Evolutionary conservation across 257 asterid species (phyloP), one percentile per base, ranked within the genome.

Genomic region (Nicotiana otophora): DNA sequence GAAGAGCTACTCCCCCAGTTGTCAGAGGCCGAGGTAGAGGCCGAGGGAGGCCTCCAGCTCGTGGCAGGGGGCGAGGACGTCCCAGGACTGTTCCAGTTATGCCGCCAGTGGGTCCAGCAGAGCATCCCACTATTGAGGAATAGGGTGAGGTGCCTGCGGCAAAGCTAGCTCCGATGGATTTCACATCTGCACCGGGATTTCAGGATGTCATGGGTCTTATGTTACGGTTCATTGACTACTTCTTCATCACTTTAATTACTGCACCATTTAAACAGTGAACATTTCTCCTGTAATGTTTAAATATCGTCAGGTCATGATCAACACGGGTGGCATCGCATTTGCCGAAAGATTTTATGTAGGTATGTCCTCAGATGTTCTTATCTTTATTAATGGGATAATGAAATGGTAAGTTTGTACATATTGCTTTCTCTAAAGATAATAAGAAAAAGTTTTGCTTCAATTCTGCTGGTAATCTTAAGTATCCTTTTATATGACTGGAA

Each of bases 341-440:
- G 96, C 99, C 7, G 99, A 93, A 90, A 88, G 91, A 77, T 93
- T 86, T 90, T 95, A 91, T 84, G 85, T 93, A 84, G 99, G 99
- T 95, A 86, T 58, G 10, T 19, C 51, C 31, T 19, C 62, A 23
- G 58, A n/a, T 48, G 63, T 31, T 82, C 85, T 79, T 17, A 33
- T 81, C 79, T 58, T 68, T 74, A 31, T 57, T 33, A 66, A n/a
- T 76, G 30, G 20, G 23, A 19, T 57, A 57, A 5, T 57, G 63
- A 19, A 57, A 17, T 57, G 26, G 63, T 5, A 57, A 17, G 26
- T 19, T 17, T 57, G 26, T 19, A 5, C 10, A 57, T 1, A 19
- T 57, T 57, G 63, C 26, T 19, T 57, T 57, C 8, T 48, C 26
- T 57, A 19, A 57, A 19, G 63, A 57, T 57, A 57, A 57, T 57